These are phyloP conservation scores for Umbilicus rupestris DNA, from an alignment of 164 flowering plant species.

Conservation along the genomic window DNA sequence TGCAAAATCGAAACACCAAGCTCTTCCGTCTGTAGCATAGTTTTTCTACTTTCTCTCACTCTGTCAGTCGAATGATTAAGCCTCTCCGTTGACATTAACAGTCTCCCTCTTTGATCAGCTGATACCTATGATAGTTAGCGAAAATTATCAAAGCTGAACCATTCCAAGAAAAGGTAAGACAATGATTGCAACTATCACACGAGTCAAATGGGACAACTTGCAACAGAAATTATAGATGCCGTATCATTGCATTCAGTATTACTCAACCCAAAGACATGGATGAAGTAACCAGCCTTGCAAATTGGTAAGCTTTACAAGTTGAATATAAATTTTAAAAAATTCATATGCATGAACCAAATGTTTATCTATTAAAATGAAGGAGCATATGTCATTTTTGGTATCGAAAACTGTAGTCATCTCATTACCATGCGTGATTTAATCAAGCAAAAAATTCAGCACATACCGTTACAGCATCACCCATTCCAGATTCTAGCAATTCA, in stretches of 20 bases:
- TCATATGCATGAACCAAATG: too few species aligned
- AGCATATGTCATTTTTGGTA: background rate
- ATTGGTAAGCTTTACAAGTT: too few species aligned
- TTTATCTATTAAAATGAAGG: too few species aligned
- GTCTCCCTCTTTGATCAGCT: constrained; percentile 46
- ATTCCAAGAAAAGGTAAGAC: background rate
- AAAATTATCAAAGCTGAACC: background rate
- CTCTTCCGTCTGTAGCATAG: constrained; percentile 71
- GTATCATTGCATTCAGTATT: too few species aligned
- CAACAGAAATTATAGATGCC: background rate
- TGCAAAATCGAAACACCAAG: constrained; percentile 71
- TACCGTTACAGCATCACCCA: constrained; percentile 74
- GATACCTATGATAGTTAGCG: constrained; percentile 31
- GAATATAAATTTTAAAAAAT: background rate
- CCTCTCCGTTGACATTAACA: constrained; percentile 41
- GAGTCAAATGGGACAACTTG: background rate
- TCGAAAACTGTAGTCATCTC: background rate
- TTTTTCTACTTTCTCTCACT: constrained; percentile 49
- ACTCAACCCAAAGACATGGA: too few species aligned
- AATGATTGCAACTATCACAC: background rate
- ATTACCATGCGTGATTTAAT: background rate
- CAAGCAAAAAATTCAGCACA: constrained; percentile 10
- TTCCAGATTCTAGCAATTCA: constrained; percentile 80
- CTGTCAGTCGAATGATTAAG: constrained; percentile 38
- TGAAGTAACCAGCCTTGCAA: too few species aligned